Evolutionary conservation across 208 protist genomes (phyloP), one percentile per base, ranked within the genome.

Genomic region (Perkinsela sp.): DNA sequence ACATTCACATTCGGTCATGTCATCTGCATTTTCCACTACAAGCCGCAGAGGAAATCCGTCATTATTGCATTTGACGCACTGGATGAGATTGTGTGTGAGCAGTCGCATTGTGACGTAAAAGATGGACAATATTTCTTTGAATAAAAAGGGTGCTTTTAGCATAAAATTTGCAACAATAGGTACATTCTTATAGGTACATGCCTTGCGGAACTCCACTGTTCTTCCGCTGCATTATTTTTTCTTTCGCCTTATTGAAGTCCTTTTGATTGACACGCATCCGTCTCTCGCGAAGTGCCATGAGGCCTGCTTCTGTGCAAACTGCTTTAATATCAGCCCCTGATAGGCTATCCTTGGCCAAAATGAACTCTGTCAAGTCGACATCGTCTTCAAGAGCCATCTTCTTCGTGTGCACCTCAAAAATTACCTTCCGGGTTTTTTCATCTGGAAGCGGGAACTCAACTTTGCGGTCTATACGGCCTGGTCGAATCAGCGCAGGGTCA

Each of bases 381-480:
- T 99, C 96, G n/a, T 92, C 83, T 6, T 87, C 85, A 0, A 99
- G 79, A 57, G 83, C 98, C 98, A 99, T 99, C 70, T 91, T 95
- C 68, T 81, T 83, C 0, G 97, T 99, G 81, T 99, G 97, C 72
- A 99, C 99, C 57, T 97, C 81, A 77, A 99, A 99, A 73, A 99
- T 99, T 74, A 93, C 90, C 67, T 87, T 88, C 75, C 98, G 98
- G 15, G 95, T 98, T 72, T 96, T 97, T 31, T 96, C 87, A 72
- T 98, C 96, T 1, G 98, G 98, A 40, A 99, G 87, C 13, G 96
- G 96, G 77, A 99, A 99, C 76, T 99, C 96, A 72, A 99, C 99
- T 80, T 99, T 99, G 66, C 98, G 79, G 75, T 99, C 98, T 73
- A 99, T 99, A 74, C 97, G 92, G 32, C 97, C 95, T 0, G 97